Base-by-base conservation (phyloP, 2,329 filamentous ascomycete genomes). In the Penicillium capsulatum region DNA sequence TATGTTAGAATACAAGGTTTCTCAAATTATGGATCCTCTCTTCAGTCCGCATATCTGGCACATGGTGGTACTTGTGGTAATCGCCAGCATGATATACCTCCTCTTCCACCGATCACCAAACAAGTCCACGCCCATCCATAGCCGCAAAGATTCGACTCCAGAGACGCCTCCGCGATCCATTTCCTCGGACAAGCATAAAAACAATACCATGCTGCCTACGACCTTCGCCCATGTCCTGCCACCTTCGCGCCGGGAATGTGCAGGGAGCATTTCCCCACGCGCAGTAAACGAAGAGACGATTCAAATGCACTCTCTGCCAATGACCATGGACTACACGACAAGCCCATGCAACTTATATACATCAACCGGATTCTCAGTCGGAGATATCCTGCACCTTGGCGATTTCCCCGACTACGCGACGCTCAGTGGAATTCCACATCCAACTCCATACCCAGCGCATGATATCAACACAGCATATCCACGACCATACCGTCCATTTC, bases 381-480 rank as follows among this genome's bases (percentile, higher is more conserved):
- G 74, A 2, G 86, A 94, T 40, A 74, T 94, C 47, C 76, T 75
- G 38, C 73, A 74, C 0, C 66, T 94, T 2, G 86, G 86, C 0
- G 74, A 84, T 50, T 94, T 94, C 41, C 86, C 87, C 0, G 80
- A 91, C 58, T 94, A 94, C 60, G 77, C 86, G 4, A 67, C 72
- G 2, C 67, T 94, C 8, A 86, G 82, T 34, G 87, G 84, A 4
- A 81, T 94, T 3, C 84, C 84, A 1, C 65, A 84, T 32, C 88
- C 88, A 0, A 48, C 69, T 7, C 72, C 83, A 0, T 81, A 84
- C 40, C 53, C 60, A 1, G 70, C 76, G 3, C 92, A 92, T 57
- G 70, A 86, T 47, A 80, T 89, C 38, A 66, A 74, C 10, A 84
- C 72, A 47, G 86, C 87, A 1, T 54, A 74, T 7, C 77, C 87